Percentiles rank a stretch among this genome's conserved stretches.
phyloP scores from a whole-genome alignment of 2,329 filamentous ascomycete species.

The Fusarium udum region DNA sequence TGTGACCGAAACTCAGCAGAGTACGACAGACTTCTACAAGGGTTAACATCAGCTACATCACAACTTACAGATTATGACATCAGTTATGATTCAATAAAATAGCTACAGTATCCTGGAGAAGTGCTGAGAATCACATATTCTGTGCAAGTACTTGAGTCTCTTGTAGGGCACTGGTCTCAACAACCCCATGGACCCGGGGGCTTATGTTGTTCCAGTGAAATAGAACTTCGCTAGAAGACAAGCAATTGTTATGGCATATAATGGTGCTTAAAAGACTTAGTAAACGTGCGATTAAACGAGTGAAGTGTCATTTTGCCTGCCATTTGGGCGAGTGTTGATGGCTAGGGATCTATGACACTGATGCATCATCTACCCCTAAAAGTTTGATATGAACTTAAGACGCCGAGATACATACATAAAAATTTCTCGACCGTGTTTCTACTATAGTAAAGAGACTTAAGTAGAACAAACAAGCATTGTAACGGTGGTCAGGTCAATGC shows the following conservation, averaged over 20 bases:
- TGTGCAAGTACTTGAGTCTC: not conserved
- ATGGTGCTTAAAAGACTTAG: not conserved
- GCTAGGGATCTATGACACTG: not conserved
- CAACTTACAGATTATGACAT: accelerated
- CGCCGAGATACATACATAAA: no score
- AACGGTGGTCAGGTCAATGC: not conserved
- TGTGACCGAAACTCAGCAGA: not conserved
- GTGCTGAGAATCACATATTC: not conserved
- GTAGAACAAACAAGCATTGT: not conserved
- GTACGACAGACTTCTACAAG: not conserved
- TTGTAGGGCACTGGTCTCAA: not conserved
- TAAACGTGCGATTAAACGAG: not conserved
- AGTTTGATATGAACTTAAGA: not conserved
- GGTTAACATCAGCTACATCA: not conserved
- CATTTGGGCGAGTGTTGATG: not conserved
- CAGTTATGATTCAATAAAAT: not conserved
- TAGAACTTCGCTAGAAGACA: no score
- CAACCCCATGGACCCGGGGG: not conserved
- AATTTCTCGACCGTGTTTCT: not conserved
- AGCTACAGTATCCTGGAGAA: not conserved
- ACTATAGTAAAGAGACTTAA: no score
- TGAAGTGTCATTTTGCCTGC: not conserved
- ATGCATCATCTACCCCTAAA: not conserved
- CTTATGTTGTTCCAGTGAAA: not conserved
- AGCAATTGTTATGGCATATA: no score